Evolutionary conservation across 495 filamentous ascomycete species (phyloP), one percentile per base, ranked within the genome.

Genomic region (Penicillium taxi): DNA sequence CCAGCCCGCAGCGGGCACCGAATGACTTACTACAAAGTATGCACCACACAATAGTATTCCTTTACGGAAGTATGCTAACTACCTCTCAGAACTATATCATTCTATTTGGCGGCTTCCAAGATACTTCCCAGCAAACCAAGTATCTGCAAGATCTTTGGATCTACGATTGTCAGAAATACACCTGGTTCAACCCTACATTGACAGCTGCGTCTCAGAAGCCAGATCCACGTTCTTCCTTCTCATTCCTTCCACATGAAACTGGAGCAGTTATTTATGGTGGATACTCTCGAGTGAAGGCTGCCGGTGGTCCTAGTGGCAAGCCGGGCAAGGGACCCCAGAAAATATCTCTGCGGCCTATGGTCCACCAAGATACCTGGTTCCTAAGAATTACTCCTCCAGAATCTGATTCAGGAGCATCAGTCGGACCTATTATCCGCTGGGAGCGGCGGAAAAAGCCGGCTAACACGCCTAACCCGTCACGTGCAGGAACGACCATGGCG

Each of bases 301-400:
- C 74, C 20, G 15, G 20, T 7, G 46, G 56, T n/a, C 55, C 55
- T 4, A 60, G 58, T 19, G 55, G 56, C 9, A 82, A 78, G 35
- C 75, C 78, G 42, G 66, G 64, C n/a, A 81, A 79, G 58, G 74
- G 78, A 17, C 65, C 69, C 4, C 74, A 78, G 39, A 74, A 75
- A 32, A 81, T 79, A 55, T 69, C 81, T n/a, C 61, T 93, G 35
- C 86, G 83, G 42, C 87, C 90, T 1, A 70, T 87, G 60, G 71
- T 96, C 18, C 87, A 98, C 53, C 82, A 94, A 54, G 91, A 98
- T 55, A 88, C 86, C 31, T 98, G 89, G 79, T 89, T 89, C 58
- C 69, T 98, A 3, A 75, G 85, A 15, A 83, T 98, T 53, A 80
- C 75, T 2, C 81, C 77, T 6, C 84, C 86, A 7, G 57, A 64